phyloP scores from a whole-genome alignment of 2,329 filamentous ascomycete genomes.

The Colletotrichum trifolii region DNA sequence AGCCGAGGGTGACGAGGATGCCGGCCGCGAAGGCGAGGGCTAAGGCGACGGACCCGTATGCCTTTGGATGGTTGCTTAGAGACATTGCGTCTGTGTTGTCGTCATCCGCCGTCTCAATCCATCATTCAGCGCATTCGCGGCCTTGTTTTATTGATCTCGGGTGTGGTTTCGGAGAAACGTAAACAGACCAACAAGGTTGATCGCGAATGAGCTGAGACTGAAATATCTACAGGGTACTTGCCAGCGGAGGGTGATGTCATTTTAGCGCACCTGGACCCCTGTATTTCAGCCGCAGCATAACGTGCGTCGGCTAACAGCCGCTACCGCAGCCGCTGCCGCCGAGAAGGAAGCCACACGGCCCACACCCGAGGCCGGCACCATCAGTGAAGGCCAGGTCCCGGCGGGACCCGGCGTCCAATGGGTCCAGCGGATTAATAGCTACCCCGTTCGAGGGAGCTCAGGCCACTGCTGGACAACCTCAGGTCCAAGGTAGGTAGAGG shows the following conservation, averaged over 20 bases:
- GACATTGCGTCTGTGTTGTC: conserved; percentile 58
- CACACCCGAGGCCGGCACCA: too few relatives aligned
- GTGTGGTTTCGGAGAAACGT: conserved; percentile 10
- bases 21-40: conserved; percentile 81
- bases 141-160: not conserved
- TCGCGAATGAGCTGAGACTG: conserved; percentile 8
- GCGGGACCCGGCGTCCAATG: too few relatives aligned
- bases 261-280: conserved; percentile 23
- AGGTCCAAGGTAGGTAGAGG: too few relatives aligned
- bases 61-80: conserved; percentile 69
- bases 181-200: not conserved
- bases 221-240: conserved; percentile 28
- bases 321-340: not conserved
- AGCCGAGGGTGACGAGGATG: conserved; percentile 77
- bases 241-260: conserved; percentile 34
- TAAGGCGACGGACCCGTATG: conserved; percentile 73
- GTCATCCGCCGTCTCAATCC: conserved; percentile 5
- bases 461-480: conserved; percentile 33
- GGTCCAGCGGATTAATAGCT: conserved; percentile 35
- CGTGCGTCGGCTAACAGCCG: not conserved
- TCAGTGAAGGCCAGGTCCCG: too few relatives aligned
- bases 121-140: conserved; percentile 10
- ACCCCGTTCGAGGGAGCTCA: conserved; percentile 40
- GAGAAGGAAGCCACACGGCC: too few relatives aligned
- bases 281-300: conserved; percentile 22